Conservation (phyloP, 2,329 filamentous ascomycete species). For the Aureobasidium uvarum region DNA sequence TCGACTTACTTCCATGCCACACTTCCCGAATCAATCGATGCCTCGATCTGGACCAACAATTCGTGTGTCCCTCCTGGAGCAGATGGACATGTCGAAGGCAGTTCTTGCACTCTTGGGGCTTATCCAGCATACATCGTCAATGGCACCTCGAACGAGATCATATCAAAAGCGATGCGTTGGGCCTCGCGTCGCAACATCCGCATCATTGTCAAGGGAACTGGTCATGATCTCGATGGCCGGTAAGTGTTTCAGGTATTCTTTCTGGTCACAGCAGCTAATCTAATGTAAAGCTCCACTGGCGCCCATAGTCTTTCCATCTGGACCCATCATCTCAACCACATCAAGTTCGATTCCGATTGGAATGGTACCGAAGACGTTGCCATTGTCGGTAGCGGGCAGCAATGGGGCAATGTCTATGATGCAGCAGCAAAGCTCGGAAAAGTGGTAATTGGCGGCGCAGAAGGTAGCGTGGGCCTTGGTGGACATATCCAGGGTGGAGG, state of each 20-base stretch:
- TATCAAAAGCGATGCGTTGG: neutral
- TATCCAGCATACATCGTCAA: slow-evolving; percentile 12
- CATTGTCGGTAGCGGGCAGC: neutral
- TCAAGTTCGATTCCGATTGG: neutral
- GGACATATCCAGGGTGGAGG: slow-evolving; percentile 30
- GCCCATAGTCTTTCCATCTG: slow-evolving; percentile 1
- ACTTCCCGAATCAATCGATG: neutral
- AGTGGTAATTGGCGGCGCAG: slow-evolving; percentile 7
- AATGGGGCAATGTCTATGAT: slow-evolving; percentile 12
- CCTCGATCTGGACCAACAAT: slow-evolving; percentile 2
- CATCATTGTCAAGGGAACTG: slow-evolving; percentile 6
- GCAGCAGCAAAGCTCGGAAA: slow-evolving; percentile 1
- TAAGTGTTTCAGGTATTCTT: neutral
- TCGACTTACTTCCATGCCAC: slow-evolving; percentile 12
- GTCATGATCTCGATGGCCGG: slow-evolving; percentile 9
- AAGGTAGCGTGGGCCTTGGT: slow-evolving; percentile 16
- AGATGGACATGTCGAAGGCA: neutral
- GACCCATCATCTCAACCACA: slow-evolving; percentile 7
- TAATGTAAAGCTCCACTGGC: neutral
- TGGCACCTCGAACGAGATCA: neutral
- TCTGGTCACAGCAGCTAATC: neutral
- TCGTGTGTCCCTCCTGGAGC: slow-evolving; percentile 3
- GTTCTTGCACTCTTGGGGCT: neutral
- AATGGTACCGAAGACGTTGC: neutral
- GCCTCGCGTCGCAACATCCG: slow-evolving; percentile 8